Conservation (phyloP, 306 rosid genomes). For the Geum urbanum region DNA sequence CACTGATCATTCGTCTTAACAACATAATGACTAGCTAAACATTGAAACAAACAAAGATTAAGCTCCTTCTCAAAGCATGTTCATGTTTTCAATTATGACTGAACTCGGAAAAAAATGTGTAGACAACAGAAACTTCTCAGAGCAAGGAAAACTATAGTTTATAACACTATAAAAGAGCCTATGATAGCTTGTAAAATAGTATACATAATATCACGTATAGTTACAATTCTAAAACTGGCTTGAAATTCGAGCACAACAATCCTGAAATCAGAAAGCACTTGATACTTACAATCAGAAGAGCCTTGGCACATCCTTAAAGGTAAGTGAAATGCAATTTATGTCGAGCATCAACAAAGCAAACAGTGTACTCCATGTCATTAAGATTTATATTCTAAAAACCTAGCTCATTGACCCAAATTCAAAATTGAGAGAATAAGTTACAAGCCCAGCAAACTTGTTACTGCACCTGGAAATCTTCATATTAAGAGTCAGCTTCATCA, state of each 20-base stretch:
- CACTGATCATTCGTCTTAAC: background rate
- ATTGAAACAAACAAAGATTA: background rate
- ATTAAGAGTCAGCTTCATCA: constrained; percentile 65
- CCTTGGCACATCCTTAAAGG: constrained; percentile 19
- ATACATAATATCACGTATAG: constrained; percentile 18
- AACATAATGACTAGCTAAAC: constrained; percentile 5
- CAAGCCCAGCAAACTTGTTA: constrained; percentile 56
- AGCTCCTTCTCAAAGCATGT: background rate
- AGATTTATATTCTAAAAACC: constrained; percentile 38
- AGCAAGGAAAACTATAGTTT: background rate
- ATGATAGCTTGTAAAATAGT: constrained; percentile 14
- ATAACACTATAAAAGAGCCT: background rate
- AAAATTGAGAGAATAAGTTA: constrained; percentile 41
- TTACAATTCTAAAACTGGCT: constrained; percentile 7
- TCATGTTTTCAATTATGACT: background rate
- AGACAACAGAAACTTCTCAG: background rate
- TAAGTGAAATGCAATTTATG: constrained; percentile 37
- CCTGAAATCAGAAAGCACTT: constrained; percentile 24
- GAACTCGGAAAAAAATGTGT: background rate
- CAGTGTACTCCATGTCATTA: constrained; percentile 33
- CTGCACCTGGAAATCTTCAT: constrained; percentile 57
- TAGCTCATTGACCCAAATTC: constrained; percentile 41
- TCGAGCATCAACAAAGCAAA: constrained; percentile 37
- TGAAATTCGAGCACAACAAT: constrained; percentile 14
- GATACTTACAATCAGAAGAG: constrained; percentile 26